phyloP scores from a whole-genome alignment of 345 rosid species.

The Ricinus communis region DNA sequence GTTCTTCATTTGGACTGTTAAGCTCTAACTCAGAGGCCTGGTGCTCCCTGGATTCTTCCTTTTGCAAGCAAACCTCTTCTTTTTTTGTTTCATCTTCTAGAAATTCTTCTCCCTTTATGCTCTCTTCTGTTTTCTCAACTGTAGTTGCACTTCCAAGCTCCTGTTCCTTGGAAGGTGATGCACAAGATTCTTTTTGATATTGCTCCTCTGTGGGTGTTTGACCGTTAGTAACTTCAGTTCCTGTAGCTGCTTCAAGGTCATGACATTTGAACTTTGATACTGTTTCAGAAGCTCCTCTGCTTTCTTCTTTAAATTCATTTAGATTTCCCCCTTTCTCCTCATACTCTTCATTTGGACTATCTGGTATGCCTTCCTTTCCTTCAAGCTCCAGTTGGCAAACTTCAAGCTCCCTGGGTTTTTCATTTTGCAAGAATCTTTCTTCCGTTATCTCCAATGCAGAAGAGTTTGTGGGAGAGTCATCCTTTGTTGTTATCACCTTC shows the following conservation, averaged over 20 bases:
- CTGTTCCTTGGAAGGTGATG: slow-evolving; percentile 28
- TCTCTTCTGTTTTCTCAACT: slow-evolving; percentile 29
- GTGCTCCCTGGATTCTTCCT: neutral
- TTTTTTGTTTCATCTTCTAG: slow-evolving; percentile 25
- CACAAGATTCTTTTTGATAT: slow-evolving; percentile 27
- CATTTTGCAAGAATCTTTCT: slow-evolving; percentile 12
- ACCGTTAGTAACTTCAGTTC: slow-evolving; percentile 16
- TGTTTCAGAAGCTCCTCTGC: neutral
- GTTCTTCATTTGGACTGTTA: slow-evolving; percentile 1
- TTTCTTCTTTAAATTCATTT: neutral
- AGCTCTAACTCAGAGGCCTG: neutral
- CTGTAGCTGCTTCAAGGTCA: neutral
- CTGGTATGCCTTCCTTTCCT: neutral
- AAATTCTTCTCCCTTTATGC: slow-evolving; percentile 18
- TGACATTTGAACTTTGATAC: neutral
- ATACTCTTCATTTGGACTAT: slow-evolving; percentile 6
- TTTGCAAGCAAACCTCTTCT: slow-evolving; percentile 7
- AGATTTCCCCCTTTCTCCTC: neutral
- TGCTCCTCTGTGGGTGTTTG: slow-evolving; percentile 26
- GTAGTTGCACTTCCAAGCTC: slow-evolving; percentile 19
- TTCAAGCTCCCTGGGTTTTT: neutral
- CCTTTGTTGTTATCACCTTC: neutral
- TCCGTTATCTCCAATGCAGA: slow-evolving; percentile 15
- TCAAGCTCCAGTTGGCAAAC: neutral
- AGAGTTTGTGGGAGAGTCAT: neutral